Percentiles rank a stretch among this genome's conserved stretches.
phyloP scores from a whole-genome alignment of 177 flowering plant species.

The Vitis hybrid region DNA sequence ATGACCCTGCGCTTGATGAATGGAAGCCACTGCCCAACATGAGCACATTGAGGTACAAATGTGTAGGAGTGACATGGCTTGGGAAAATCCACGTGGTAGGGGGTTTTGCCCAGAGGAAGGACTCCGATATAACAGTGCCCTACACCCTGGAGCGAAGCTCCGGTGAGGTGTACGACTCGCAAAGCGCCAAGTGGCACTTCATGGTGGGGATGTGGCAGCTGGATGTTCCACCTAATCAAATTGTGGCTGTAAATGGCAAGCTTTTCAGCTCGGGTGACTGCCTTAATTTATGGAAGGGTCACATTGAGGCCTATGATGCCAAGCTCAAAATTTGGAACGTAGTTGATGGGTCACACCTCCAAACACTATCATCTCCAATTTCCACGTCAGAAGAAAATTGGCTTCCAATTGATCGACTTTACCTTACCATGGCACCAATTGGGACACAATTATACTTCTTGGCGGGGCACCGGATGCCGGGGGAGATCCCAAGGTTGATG shows the following conservation, averaged over 20 bases:
- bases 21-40: conserved; percentile 49
- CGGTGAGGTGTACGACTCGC: conserved; percentile 49
- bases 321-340: conserved; percentile 50
- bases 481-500: conserved; percentile 24
- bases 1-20: conserved; percentile 35
- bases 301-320: conserved; percentile 56
- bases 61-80: conserved; percentile 60
- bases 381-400: too few relatives aligned
- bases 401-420: conserved; percentile 12
- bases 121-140: conserved; percentile 17
- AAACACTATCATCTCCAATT: conserved; percentile 26
- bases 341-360: conserved; percentile 45
- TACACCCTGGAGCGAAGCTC: conserved; percentile 44
- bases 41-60: conserved; percentile 56
- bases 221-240: conserved; percentile 72
- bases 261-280: conserved; percentile 70
- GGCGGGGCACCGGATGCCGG: conserved; percentile 39
- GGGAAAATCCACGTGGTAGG: conserved; percentile 58
- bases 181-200: conserved; percentile 39
- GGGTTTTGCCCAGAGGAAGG: conserved; percentile 44
- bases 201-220: conserved; percentile 55
- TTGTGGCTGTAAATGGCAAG: conserved; percentile 40
- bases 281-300: conserved; percentile 59
- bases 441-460: conserved; percentile 48
- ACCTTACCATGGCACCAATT: conserved; percentile 63